Percentiles rank a stretch among this genome's conserved stretches.
phyloP scores from a whole-genome alignment of 768 basidiomycete genomes.

The Tricholoma matsutake region DNA sequence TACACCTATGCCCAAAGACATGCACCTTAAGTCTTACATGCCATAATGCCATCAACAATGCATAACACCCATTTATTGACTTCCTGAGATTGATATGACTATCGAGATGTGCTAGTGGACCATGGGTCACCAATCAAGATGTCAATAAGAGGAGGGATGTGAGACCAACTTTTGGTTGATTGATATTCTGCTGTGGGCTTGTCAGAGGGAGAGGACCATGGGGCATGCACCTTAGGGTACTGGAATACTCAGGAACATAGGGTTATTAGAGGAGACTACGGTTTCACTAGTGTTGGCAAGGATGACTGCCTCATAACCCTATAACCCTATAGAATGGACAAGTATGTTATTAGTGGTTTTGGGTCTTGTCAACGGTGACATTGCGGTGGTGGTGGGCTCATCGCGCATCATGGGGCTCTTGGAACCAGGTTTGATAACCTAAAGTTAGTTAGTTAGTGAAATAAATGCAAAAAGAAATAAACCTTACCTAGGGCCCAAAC shows the following conservation, averaged over 20 bases:
- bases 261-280: too few relatives aligned
- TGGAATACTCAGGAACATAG: slow-evolving; percentile 31
- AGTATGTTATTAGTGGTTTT: too few relatives aligned
- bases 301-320: too few relatives aligned
- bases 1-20: slow-evolving; percentile 41
- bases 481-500: too few relatives aligned
- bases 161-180: slow-evolving; percentile 20
- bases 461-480: too few relatives aligned
- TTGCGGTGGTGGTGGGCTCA: too few relatives aligned
- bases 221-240: slow-evolving; percentile 25
- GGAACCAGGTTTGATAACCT: too few relatives aligned
- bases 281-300: too few relatives aligned
- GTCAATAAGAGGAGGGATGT: slow-evolving; percentile 30
- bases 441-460: too few relatives aligned
- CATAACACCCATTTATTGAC: slow-evolving; percentile 25
- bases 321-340: too few relatives aligned
- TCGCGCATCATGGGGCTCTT: too few relatives aligned
- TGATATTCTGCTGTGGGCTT: not conserved
- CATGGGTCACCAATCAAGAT: slow-evolving; percentile 44
- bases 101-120: slow-evolving; percentile 33
- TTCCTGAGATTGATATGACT: not conserved
- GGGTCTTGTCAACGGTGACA: too few relatives aligned
- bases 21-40: slow-evolving; percentile 32
- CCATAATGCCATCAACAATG: slow-evolving; percentile 31
- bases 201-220: slow-evolving; percentile 1